Conservation (phyloP, 371 early-diverging fungal species). For the Massospora cicadina region DNA sequence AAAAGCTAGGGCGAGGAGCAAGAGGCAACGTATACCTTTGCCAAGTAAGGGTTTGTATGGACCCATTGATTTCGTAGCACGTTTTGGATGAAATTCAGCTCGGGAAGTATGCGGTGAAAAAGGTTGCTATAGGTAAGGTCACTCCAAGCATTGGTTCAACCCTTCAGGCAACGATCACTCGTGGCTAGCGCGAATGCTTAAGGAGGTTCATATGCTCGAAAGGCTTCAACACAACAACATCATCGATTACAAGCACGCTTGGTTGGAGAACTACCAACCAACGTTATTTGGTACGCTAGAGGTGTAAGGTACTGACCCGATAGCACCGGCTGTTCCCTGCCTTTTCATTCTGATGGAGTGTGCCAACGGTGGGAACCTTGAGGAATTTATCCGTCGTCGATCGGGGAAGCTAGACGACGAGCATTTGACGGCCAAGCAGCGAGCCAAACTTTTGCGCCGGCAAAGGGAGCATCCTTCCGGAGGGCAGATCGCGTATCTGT, state of each 20-base stretch:
- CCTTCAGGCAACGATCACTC: conserved; percentile 46
- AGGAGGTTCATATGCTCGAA: conserved; percentile 83
- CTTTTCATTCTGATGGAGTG: conserved; percentile 94
- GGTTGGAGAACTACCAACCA: conserved; percentile 69
- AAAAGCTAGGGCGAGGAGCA: conserved; percentile 75
- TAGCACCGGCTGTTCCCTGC: conserved; percentile 72
- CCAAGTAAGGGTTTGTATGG: conserved; percentile 24
- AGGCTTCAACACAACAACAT: conserved; percentile 77
- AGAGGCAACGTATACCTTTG: conserved; percentile 83
- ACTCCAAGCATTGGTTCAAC: background rate
- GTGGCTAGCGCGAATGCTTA: conserved; percentile 86
- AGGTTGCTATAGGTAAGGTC: conserved; percentile 61
- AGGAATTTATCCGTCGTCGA: conserved; percentile 55
- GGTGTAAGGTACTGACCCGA: background rate
- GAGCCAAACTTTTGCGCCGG: background rate
- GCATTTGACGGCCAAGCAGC: background rate
- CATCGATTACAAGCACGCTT: conserved; percentile 83
- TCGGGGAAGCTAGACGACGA: background rate
- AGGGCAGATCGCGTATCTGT: conserved; percentile 19
- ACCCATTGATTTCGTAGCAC: conserved; percentile 22
- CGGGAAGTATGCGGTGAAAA: conserved; percentile 82
- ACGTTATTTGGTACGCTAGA: conserved; percentile 44
- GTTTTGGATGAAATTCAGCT: conserved; percentile 62
- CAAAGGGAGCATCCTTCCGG: conserved; percentile 1
- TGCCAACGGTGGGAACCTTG: conserved; percentile 90